A percentile compares a stretch with the other conserved stretches of the same genome.
Conservation (phyloP, 495 filamentous ascomycete genomes). For the Arthonia radiata region DNA sequence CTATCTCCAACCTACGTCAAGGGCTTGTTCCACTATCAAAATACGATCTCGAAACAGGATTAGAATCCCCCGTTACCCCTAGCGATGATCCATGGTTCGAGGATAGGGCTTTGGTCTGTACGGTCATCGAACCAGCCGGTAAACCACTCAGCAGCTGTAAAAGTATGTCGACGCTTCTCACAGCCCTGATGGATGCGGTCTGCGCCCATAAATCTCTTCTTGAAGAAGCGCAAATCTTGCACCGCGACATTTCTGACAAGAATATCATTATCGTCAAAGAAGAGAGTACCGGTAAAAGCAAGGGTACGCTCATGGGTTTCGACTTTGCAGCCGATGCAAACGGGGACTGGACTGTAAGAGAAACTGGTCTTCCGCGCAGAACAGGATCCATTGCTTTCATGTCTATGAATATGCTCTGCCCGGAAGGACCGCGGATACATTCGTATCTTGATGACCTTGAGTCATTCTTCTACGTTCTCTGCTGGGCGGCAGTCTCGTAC, state of each 20-base stretch:
- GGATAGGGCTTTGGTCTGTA: too few species aligned
- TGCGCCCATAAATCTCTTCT: slow-evolving; percentile 13
- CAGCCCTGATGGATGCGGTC: slow-evolving; percentile 9
- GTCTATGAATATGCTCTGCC: neutral
- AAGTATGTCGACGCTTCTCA: too few species aligned
- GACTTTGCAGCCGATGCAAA: slow-evolving; percentile 3
- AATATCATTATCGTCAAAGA: slow-evolving; percentile 15
- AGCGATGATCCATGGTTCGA: too few species aligned
- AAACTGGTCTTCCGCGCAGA: too few species aligned
- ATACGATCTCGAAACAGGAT: too few species aligned
- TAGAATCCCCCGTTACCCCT: too few species aligned
- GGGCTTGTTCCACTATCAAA: too few species aligned
- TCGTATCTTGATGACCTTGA: neutral
- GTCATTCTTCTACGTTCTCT: neutral
- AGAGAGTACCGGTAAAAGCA: slow-evolving; percentile 4
- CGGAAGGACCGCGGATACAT: neutral
- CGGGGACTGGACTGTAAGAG: neutral
- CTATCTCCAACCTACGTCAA: too few species aligned
- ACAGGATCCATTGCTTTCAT: too few species aligned
- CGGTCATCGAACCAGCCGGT: too few species aligned
- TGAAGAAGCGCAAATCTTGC: slow-evolving; percentile 13
- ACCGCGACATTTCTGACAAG: slow-evolving; percentile 17
- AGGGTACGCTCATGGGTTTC: slow-evolving; percentile 15
- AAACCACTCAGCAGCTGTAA: too few species aligned
- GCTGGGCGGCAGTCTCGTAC: neutral